Evolutionary conservation across 345 rosid genomes (phyloP).

Genomic region (Turritis glabra): DNA sequence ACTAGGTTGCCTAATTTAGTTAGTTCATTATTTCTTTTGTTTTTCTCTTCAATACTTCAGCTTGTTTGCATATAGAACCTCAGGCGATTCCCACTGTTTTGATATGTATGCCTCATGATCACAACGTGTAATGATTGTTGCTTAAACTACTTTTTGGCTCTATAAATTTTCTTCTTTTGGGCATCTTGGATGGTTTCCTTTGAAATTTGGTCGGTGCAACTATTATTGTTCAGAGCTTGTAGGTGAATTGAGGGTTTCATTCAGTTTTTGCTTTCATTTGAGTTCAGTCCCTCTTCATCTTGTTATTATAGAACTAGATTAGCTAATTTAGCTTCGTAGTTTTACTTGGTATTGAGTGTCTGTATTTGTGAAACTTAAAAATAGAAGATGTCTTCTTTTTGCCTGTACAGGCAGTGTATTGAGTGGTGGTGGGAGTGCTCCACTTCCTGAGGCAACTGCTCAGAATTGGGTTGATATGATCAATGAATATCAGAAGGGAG

Average conservation of each 20-base stretch:
- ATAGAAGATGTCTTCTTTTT: not conserved
- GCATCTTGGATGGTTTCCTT: not conserved
- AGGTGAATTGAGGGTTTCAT: not conserved
- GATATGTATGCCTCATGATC: not conserved
- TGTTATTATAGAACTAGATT: not conserved
- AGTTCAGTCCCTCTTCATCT: not conserved
- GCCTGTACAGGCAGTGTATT: slow-evolving; percentile 67
- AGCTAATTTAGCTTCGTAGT: not conserved
- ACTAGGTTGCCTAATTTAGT: no score
- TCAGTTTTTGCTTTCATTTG: not conserved
- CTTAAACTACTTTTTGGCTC: not conserved
- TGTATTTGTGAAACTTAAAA: not conserved
- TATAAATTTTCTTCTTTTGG: not conserved
- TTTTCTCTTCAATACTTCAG: not conserved
- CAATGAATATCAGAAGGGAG: slow-evolving; percentile 66
- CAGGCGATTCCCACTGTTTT: not conserved
- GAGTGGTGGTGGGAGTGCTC: slow-evolving; percentile 93
- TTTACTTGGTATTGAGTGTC: slow-evolving; percentile 5
- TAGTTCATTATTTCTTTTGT: no score
- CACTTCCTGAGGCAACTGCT: slow-evolving; percentile 67
- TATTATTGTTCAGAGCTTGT: not conserved
- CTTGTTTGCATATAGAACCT: slow-evolving; percentile 1
- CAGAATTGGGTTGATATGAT: slow-evolving; percentile 78
- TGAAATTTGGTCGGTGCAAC: not conserved
- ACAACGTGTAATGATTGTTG: not conserved